Evolutionary conservation across 148 eudicot species (phyloP).

Genomic region (Rhododendron vialii): DNA sequence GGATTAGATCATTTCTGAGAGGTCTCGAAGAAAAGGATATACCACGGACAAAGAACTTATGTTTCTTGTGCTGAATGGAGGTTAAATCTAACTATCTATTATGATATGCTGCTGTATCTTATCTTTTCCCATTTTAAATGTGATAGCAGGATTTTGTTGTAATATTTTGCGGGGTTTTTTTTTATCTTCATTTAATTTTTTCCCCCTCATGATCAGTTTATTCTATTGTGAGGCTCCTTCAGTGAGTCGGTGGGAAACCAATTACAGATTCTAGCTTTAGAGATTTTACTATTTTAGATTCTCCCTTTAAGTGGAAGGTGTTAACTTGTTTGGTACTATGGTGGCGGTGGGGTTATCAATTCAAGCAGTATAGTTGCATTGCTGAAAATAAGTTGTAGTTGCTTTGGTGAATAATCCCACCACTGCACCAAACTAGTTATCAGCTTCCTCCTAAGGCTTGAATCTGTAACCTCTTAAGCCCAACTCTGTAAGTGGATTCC

Average conservation of each 20-base stretch:
- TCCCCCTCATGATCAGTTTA: not conserved
- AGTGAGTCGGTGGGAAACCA: not conserved
- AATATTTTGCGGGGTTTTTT: not conserved
- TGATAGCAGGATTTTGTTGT: not conserved
- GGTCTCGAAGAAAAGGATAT: constrained; percentile 69
- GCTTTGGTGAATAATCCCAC: not conserved
- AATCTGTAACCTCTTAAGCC: not conserved
- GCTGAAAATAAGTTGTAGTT: not conserved
- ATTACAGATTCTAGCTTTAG: not conserved
- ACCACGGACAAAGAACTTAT: constrained; percentile 37
- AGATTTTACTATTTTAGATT: not conserved
- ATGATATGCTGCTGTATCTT: not conserved
- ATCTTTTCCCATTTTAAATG: not conserved
- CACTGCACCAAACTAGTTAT: not conserved
- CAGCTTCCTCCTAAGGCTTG: not conserved
- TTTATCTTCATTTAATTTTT: not conserved
- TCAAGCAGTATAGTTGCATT: not conserved
- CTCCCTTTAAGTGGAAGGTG: not conserved
- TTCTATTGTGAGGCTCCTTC: not conserved
- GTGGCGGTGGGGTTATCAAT: not conserved
- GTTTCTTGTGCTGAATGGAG: constrained; percentile 38
- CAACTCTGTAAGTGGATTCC: not conserved
- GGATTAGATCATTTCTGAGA: constrained; percentile 61
- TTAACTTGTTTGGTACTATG: not conserved
- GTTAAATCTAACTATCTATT: not conserved